Evolutionary conservation across 2,329 filamentous ascomycete genomes (phyloP).

Genomic region (Diplodia sapinea): DNA sequence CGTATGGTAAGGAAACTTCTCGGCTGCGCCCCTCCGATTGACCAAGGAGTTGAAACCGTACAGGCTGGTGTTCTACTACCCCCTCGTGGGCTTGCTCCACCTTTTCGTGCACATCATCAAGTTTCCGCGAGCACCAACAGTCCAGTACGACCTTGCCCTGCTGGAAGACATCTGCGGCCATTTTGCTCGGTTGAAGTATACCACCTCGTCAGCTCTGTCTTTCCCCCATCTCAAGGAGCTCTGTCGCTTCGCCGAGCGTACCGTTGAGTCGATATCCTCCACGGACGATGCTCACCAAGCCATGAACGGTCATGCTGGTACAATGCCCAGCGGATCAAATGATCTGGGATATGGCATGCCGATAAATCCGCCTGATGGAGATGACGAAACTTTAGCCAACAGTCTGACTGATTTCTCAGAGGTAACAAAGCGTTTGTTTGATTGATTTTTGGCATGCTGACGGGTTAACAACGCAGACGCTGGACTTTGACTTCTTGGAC

Average conservation of each 20-base stretch:
- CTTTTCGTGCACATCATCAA: conserved; percentile 35
- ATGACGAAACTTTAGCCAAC: background rate
- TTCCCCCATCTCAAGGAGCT: conserved; percentile 10
- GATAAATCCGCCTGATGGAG: background rate
- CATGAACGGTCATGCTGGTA: background rate
- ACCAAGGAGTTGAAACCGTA: background rate
- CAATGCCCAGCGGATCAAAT: too few species aligned
- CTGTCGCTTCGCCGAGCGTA: background rate
- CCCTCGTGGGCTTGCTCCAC: conserved; percentile 33
- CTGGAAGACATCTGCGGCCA: conserved; percentile 41
- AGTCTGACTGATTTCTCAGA: background rate
- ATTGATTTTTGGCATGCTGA: background rate
- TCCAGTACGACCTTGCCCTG: conserved; percentile 37
- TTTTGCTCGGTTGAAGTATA: conserved; percentile 7
- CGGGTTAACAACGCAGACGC: background rate
- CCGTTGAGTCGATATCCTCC: background rate
- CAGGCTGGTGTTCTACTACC: conserved; percentile 34
- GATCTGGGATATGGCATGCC: background rate
- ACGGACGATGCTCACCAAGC: background rate
- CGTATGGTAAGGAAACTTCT: conserved; percentile 30
- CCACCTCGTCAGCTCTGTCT: conserved; percentile 6
- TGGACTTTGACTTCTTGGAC: background rate
- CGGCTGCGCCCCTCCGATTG: background rate
- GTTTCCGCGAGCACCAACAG: conserved; percentile 15
- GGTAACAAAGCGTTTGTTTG: background rate